Evolutionary conservation across 805 yeast species (phyloP).

Genomic region (Yarrowia sp.): DNA sequence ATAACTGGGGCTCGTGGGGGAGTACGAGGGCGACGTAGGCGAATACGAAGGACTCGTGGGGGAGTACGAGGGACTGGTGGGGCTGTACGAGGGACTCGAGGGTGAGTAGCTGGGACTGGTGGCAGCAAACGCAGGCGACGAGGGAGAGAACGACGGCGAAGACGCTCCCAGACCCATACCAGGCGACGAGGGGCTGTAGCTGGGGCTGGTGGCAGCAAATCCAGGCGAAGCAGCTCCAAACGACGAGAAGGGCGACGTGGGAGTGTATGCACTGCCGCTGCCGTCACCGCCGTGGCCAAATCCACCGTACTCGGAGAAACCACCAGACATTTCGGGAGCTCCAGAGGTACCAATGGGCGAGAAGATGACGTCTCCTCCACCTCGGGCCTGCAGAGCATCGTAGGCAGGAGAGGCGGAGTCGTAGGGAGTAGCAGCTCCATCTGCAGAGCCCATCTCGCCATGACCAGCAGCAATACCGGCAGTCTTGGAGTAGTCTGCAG

Average conservation of each 20-base stretch:
- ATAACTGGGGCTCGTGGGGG: slow-evolving; percentile 67
- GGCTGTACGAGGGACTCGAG: slow-evolving; percentile 77
- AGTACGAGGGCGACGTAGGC: slow-evolving; percentile 61
- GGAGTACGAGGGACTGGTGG: slow-evolving; percentile 80
- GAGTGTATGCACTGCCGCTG: slow-evolving; percentile 58
- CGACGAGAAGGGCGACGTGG: slow-evolving; percentile 76
- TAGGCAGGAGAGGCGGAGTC: slow-evolving; percentile 64
- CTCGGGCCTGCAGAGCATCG: slow-evolving; percentile 47
- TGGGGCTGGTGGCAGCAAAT: slow-evolving; percentile 62
- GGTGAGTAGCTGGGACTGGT: slow-evolving; percentile 79
- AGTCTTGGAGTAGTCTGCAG: slow-evolving; percentile 55
- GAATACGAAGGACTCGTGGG: slow-evolving; percentile 69
- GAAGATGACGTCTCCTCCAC: slow-evolving; percentile 73
- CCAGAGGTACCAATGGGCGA: slow-evolving; percentile 94
- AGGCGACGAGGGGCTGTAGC: slow-evolving; percentile 73
- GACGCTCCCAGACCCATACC: slow-evolving; percentile 60
- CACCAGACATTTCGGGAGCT: slow-evolving; percentile 78
- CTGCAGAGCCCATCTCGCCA: slow-evolving; percentile 58
- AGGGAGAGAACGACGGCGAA: slow-evolving; percentile 73
- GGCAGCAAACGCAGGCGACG: slow-evolving; percentile 72
- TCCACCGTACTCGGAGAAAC: slow-evolving; percentile 84
- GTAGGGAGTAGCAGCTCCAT: slow-evolving; percentile 93
- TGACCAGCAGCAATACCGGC: slow-evolving; percentile 46
- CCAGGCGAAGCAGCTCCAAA: slow-evolving; percentile 67
- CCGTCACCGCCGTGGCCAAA: slow-evolving; percentile 65